Conservation (phyloP, 208 protist species). For the Jaenimonas drosophilae region DNA sequence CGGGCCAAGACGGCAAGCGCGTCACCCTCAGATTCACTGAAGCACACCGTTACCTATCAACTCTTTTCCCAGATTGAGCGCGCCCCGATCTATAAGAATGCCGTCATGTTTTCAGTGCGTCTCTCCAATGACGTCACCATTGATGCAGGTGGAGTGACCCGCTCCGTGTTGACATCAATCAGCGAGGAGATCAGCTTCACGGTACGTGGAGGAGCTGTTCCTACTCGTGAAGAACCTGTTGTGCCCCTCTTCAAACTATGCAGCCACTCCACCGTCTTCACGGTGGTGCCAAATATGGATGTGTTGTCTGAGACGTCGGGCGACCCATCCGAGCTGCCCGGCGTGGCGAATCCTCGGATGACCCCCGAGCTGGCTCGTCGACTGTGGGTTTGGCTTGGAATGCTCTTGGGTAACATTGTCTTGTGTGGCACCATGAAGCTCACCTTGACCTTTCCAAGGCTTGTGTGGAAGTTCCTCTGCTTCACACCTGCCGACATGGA, state of each 20-base stretch:
- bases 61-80: constrained; percentile 62
- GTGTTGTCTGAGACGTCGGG: constrained; percentile 12
- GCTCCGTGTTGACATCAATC: constrained; percentile 76
- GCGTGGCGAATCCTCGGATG: constrained; percentile 27
- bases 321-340: constrained; percentile 20
- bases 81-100: constrained; percentile 51
- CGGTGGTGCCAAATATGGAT: constrained; percentile 76
- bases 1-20: constrained; percentile 13
- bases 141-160: constrained; percentile 81
- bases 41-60: constrained; percentile 34
- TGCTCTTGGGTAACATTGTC: constrained; percentile 75
- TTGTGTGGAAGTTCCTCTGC: constrained; percentile 85
- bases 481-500: constrained; percentile 53
- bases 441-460: constrained; percentile 48
- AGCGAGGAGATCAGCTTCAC: constrained; percentile 78
- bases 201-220: constrained; percentile 17
- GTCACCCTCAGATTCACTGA: constrained; percentile 1
- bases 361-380: constrained; percentile 1
- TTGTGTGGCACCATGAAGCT: constrained; percentile 75
- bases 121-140: constrained; percentile 43
- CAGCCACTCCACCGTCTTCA: constrained; percentile 75
- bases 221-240: constrained; percentile 53
- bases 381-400: constrained; percentile 68
- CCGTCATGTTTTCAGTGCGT: constrained; percentile 71
- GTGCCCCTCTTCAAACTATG: constrained; percentile 76